Conservation (phyloP, 1,139 yeast genomes). For the Sugiyamaella neomexicana region DNA sequence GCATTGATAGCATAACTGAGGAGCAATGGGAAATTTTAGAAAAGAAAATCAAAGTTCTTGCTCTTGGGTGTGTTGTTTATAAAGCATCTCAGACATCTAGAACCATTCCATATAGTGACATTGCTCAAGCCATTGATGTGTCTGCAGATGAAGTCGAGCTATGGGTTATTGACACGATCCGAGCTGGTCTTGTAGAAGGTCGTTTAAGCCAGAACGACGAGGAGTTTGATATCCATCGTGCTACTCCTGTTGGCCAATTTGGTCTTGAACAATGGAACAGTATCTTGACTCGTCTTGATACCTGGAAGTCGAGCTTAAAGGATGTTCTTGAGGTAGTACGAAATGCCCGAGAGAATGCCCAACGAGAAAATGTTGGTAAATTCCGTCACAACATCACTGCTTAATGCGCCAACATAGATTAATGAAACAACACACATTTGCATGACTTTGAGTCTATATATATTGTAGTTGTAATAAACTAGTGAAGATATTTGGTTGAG, state of each 20-base stretch:
- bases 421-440: slow-evolving; percentile 10
- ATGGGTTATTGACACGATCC: slow-evolving; percentile 46
- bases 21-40: slow-evolving; percentile 33
- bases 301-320: slow-evolving; percentile 43
- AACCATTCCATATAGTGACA: slow-evolving; percentile 39
- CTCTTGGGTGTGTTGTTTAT: slow-evolving; percentile 33
- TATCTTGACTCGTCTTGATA: slow-evolving; percentile 39
- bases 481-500: background rate
- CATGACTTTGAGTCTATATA: slow-evolving; percentile 6
- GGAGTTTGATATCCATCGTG: slow-evolving; percentile 43
- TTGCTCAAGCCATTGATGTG: slow-evolving; percentile 40
- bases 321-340: slow-evolving; percentile 40
- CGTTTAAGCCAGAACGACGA: slow-evolving; percentile 45
- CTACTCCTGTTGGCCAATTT: slow-evolving; percentile 42
- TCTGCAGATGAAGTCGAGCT: slow-evolving; percentile 42
- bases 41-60: slow-evolving; percentile 34
- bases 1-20: slow-evolving; percentile 20
- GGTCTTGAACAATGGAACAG: slow-evolving; percentile 43
- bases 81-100: slow-evolving; percentile 25
- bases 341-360: slow-evolving; percentile 37
- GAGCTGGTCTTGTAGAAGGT: slow-evolving; percentile 47
- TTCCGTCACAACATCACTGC: slow-evolving; percentile 20
- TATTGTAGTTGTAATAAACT: slow-evolving; percentile 9
- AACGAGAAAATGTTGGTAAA: slow-evolving; percentile 29
- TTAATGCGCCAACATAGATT: slow-evolving; percentile 12